Base-by-base conservation (phyloP, 331 rosid genomes). In the Malus hybrid region DNA sequence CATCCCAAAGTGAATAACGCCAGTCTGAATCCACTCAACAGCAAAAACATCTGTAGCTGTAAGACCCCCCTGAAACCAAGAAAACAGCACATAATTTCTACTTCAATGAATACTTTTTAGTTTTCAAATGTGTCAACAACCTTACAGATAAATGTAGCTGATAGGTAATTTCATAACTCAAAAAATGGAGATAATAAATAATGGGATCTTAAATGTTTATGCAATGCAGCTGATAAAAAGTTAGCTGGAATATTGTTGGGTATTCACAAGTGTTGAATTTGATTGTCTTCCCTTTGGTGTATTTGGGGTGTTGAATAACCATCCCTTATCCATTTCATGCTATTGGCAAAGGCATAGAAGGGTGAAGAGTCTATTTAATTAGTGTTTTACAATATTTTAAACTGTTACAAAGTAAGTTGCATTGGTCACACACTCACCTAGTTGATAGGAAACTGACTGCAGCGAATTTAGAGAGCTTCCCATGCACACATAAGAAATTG, bases 1-100 rank as follows among this genome's bases (percentile, higher is more conserved):
- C 89, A 95, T 86, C 78, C 99, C 99, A 82, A 80, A 95, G 84
- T 95, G 99, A 81, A 87, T 79, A 79, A 87, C 83, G 79, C 92
- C 93, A 7, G 90, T 86, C 82, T 89, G 93, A 81, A 90, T 86
- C 99, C 99, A 95, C 79, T 90, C 91, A 53, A 95, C 96, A 42
- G 96, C 97, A 86, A 95, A 95, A 86, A 95, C 99, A 82, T 95
- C 99, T 20, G 99, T 90, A 67, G 99, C 97, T 30, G 97, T 89
- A 78, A 95, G 97, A 56, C 99, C 99, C 66, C 99, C 99, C 99
- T 95, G 91, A 82, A 79, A 81, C 68, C 77, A 77, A 74, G 80
- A 87, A 83, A 71, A 75, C 72, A 67, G 58, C 65, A 39, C 55
- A 56, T 62, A 29, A 56, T 30, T 69, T 63, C 34, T 12, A 28